Percentiles rank a stretch among this genome's conserved stretches.
Evolutionary conservation across 2,329 filamentous ascomycete species (phyloP).

Genomic region (Orbilia quercus): DNA sequence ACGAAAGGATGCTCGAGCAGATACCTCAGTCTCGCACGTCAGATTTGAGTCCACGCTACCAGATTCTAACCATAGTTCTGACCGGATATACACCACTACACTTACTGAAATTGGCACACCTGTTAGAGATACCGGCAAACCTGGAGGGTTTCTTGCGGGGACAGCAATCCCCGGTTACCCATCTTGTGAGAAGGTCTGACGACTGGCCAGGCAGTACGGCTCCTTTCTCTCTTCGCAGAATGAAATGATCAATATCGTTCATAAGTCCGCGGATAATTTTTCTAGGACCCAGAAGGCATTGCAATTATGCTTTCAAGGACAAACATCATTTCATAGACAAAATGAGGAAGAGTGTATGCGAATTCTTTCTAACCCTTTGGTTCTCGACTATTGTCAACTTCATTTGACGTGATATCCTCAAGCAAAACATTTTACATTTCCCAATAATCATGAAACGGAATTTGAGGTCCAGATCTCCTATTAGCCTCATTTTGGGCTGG

Average conservation of each 20-base stretch:
- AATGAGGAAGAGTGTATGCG: not conserved
- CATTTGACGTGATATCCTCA: not conserved
- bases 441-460: not conserved
- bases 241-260: not conserved
- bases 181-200: slow-evolving; percentile 2
- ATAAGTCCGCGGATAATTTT: slow-evolving; percentile 22
- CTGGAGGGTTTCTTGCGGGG: slow-evolving; percentile 5
- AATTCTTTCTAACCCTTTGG: not conserved
- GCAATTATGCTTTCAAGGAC: not conserved
- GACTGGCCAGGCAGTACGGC: not conserved
- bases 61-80: slow-evolving; percentile 8
- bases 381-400: slow-evolving; percentile 1
- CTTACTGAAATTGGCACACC: not conserved
- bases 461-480: slow-evolving; percentile 3
- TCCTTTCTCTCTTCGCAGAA: slow-evolving; percentile 12
- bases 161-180: not conserved
- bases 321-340: not conserved
- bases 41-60: not conserved
- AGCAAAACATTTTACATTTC: not conserved
- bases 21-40: not conserved
- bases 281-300: not conserved
- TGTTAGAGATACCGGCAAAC: slow-evolving; percentile 7
- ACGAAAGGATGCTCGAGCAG: slow-evolving; percentile 25
- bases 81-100: not conserved
- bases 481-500: slow-evolving; percentile 7